Evolutionary conservation across 1,284 basidiomycete genomes (phyloP), one percentile per base, ranked within the genome.

Genomic region (Ganoderma meredithae): DNA sequence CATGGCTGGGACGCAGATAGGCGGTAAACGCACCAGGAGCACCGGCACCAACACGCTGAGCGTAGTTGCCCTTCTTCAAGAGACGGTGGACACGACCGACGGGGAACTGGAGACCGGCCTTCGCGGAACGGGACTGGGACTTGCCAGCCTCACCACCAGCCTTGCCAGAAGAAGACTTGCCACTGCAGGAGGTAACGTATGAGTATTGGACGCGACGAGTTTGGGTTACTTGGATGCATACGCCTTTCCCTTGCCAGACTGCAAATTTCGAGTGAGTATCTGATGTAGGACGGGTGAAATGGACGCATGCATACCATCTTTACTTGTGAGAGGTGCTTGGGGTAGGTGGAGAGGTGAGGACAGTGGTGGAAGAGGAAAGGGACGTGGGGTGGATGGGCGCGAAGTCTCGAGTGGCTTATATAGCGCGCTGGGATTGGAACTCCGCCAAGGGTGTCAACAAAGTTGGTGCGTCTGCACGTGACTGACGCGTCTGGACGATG

Each of bases 11-110:
- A 19, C 19, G 53, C 58, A 60, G 52, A 44, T 31, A 43, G 43
- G 36, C 63, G 31, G 47, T 49, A 25, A 1, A 70, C 88, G 72
- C 80, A 93, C 90, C 93, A 76, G 90, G 91, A 70, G 93, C 89
- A 78, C 86, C 87, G 67, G 86, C 84, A 81, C 89, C 90, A 67
- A 94, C 83, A 80, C 90, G 88, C 79, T 90, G 86, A 27, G 88
- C 90, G 76, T 93, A 92, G 85, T 93, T 92, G 70, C 92, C 91
- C 80, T 88, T 89, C 85, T 93, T 95, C 76, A 95, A 80, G 66
- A 92, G 84, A 83, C 94, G 89, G 81, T 95, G 93, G 77, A 96
- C 92, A 88, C 95, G 93, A 81, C 92, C 91, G 73, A 96, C 94
- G 69, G 95, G 93, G 84, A 96, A 93, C 80, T 92, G 91, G 73